A percentile compares a stretch with the other conserved stretches of the same genome.
These are phyloP conservation scores for Pholiota adiposa DNA, from an alignment of 1,284 basidiomycete species.

Conservation along the genomic window DNA sequence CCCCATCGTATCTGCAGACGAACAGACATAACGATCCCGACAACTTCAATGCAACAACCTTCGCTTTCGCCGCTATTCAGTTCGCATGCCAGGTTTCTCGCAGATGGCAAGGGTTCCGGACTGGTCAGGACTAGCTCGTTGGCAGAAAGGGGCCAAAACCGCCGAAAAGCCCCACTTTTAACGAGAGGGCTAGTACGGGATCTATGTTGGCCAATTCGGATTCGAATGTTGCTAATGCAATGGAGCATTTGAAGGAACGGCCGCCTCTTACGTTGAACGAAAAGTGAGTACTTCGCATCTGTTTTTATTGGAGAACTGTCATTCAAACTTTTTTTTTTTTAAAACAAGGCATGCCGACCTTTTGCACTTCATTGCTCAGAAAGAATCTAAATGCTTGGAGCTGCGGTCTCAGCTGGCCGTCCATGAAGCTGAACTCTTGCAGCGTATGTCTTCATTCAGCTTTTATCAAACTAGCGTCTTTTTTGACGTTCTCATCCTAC, in stretches of 20 bases:
- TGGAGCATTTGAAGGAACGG: slow-evolving; percentile 29
- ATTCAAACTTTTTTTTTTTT: slow-evolving; percentile 3
- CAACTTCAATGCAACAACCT: slow-evolving; percentile 12
- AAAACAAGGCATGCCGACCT: slow-evolving; percentile 74
- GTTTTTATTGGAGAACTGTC: not conserved
- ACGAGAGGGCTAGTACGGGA: slow-evolving; percentile 14
- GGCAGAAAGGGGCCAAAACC: slow-evolving; percentile 10
- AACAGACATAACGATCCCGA: slow-evolving; percentile 10
- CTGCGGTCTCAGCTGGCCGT: slow-evolving; percentile 68
- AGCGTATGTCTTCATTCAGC: slow-evolving; percentile 43
- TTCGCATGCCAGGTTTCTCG: slow-evolving; percentile 6
- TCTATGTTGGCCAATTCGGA: slow-evolving; percentile 8
- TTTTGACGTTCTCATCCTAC: not conserved
- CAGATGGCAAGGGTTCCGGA: slow-evolving; percentile 7
- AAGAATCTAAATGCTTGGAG: slow-evolving; percentile 80
- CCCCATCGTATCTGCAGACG: slow-evolving; percentile 23
- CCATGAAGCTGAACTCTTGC: slow-evolving; percentile 72
- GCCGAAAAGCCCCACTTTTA: slow-evolving; percentile 12
- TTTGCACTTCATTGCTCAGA: slow-evolving; percentile 79
- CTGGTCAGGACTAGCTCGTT: slow-evolving; percentile 21
- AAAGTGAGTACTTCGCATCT: slow-evolving; percentile 42
- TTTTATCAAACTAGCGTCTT: not conserved
- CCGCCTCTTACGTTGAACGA: slow-evolving; percentile 63
- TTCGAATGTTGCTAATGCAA: not conserved
- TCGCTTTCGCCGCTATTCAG: slow-evolving; percentile 14